phyloP scores from a whole-genome alignment of 2,329 filamentous ascomycete species.

The Coleophoma eucalyptorum region DNA sequence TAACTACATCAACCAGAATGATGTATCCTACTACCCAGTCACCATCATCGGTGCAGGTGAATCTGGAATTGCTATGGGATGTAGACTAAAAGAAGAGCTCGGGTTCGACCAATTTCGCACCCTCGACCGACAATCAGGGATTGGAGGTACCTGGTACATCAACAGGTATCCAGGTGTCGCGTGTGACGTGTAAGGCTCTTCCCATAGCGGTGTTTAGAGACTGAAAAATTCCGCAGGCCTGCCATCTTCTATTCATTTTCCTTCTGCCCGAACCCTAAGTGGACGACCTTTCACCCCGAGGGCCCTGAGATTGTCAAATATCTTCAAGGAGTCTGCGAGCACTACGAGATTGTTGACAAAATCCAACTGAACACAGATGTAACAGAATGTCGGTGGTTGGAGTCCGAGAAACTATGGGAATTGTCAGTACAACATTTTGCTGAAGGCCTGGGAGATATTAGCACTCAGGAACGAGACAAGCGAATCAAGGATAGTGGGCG shows the following conservation, averaged over 20 bases:
- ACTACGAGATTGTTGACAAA: constrained; percentile 50
- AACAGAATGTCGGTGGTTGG: constrained; percentile 45
- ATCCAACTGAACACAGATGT: constrained; percentile 56
- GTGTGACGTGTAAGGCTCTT: constrained; percentile 41
- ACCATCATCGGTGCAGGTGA: constrained; percentile 55
- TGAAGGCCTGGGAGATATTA: constrained; percentile 50
- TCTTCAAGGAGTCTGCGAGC: constrained; percentile 46
- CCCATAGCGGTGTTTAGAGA: constrained; percentile 1
- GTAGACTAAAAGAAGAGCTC: constrained; percentile 46
- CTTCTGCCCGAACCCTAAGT: constrained; percentile 47
- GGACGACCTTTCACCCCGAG: constrained; percentile 43
- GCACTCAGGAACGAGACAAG: constrained; percentile 38
- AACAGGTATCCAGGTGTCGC: constrained; percentile 53
- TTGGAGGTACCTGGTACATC: constrained; percentile 55
- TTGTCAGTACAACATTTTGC: constrained; percentile 45
- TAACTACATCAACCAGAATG: constrained; percentile 31
- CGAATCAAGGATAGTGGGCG: constrained; percentile 38
- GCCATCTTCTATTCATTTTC: constrained; percentile 53
- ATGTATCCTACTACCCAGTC: constrained; percentile 32
- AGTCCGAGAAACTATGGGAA: constrained; percentile 51
- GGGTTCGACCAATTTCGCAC: constrained; percentile 55
- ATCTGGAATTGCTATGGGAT: constrained; percentile 57
- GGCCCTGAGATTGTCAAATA: constrained; percentile 48
- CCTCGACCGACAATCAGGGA: constrained; percentile 51
- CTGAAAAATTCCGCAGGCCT: constrained; percentile 35